Evolutionary conservation across 495 filamentous ascomycete genomes (phyloP).

Genomic region (Neurospora terricola): DNA sequence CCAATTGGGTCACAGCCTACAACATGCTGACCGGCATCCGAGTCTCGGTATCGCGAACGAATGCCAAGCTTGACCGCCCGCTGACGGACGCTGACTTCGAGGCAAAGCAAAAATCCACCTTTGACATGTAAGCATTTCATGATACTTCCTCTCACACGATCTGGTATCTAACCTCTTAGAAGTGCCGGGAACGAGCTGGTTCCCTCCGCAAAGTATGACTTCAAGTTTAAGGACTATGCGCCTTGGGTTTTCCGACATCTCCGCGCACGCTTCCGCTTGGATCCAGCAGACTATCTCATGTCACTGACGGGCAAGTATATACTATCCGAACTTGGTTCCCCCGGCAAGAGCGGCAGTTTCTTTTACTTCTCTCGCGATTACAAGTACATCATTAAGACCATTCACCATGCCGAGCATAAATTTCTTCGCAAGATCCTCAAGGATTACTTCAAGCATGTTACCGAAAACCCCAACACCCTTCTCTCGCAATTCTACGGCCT

Average conservation of each 20-base stretch:
- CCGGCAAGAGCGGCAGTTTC: constrained; percentile 97
- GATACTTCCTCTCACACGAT: background rate
- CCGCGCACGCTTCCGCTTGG: constrained; percentile 76
- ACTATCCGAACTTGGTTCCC: constrained; percentile 90
- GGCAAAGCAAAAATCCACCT: constrained; percentile 91
- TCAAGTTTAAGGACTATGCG: constrained; percentile 99
- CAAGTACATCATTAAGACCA: constrained; percentile 99
- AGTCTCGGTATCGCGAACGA: constrained; percentile 90
- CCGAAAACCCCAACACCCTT: constrained; percentile 86
- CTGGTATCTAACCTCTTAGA: constrained; percentile 6
- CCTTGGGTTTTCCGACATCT: constrained; percentile 98
- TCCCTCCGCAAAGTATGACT: constrained; percentile 97
- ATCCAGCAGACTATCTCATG: constrained; percentile 97
- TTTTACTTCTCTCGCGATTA: constrained; percentile 99
- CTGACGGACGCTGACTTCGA: constrained; percentile 85
- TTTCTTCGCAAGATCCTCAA: constrained; percentile 84
- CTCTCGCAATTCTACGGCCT: constrained; percentile 97
- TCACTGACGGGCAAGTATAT: constrained; percentile 99
- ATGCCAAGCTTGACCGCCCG: constrained; percentile 88
- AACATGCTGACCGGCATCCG: constrained; percentile 99
- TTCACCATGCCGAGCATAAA: constrained; percentile 94
- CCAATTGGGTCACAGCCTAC: constrained; percentile 96
- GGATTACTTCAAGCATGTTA: constrained; percentile 91
- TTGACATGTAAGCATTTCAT: constrained; percentile 61
- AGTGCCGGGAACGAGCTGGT: constrained; percentile 95